phyloP scores from a whole-genome alignment of 208 protist genomes.

The Herpetomonas tarakana region DNA sequence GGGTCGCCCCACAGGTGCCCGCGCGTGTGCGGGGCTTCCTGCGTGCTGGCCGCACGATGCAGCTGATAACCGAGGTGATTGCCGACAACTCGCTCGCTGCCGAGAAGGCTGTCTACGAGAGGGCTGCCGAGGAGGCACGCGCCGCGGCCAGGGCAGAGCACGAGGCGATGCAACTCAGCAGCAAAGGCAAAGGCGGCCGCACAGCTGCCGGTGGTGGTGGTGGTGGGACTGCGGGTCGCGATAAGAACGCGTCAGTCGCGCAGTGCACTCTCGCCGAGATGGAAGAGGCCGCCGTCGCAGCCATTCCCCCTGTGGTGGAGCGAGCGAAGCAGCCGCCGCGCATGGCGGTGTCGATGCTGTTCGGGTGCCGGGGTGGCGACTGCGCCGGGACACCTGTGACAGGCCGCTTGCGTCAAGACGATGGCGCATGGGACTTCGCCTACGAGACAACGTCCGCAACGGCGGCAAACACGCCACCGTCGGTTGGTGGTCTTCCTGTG shows the following conservation, averaged over 20 bases:
- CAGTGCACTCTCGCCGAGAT: slow-evolving; percentile 53
- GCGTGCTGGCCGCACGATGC: slow-evolving; percentile 20
- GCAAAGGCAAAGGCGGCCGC: slow-evolving; percentile 10
- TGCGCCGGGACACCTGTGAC: slow-evolving; percentile 12
- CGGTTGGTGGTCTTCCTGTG: too few relatives aligned
- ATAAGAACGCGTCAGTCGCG: slow-evolving; percentile 24
- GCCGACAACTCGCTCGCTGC: slow-evolving; percentile 63
- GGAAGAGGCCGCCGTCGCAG: slow-evolving; percentile 35
- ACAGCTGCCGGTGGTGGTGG: neutral
- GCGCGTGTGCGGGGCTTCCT: slow-evolving; percentile 45
- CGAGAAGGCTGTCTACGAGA: slow-evolving; percentile 28
- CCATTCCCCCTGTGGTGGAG: slow-evolving; percentile 30
- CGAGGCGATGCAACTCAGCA: slow-evolving; percentile 29
- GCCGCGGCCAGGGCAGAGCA: slow-evolving; percentile 49
- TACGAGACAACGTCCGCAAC: too few relatives aligned
- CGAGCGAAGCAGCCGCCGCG: slow-evolving; percentile 9
- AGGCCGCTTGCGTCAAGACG: slow-evolving; percentile 14
- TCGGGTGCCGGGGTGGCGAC: too few relatives aligned
- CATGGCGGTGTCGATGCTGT: neutral
- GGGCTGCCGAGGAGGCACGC: slow-evolving; percentile 44
- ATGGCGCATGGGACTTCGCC: too few relatives aligned
- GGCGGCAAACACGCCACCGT: too few relatives aligned
- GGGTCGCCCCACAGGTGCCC: slow-evolving; percentile 20
- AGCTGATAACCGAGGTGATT: slow-evolving; percentile 52
- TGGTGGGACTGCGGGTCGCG: slow-evolving; percentile 12